A percentile compares a stretch with the other conserved stretches of the same genome.
Conservation (phyloP, 2,329 filamentous ascomycete species). For the Xenosphaeropsis pyriputrescens region DNA sequence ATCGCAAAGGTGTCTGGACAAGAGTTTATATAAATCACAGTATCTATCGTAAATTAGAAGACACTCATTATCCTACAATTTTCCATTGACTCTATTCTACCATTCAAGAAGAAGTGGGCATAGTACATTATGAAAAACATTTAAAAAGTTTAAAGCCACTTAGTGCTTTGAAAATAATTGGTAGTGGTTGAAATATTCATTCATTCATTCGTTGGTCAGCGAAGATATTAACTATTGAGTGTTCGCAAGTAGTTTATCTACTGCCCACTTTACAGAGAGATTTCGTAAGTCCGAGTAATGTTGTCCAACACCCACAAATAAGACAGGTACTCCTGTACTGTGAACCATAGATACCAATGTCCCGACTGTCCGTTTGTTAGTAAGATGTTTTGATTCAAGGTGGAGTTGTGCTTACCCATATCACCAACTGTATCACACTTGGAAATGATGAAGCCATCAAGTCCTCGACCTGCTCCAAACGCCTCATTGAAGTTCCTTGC, state of each 20-base stretch:
- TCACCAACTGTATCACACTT: conserved; percentile 99
- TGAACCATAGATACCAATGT: conserved; percentile 95
- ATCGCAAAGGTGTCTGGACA: no score
- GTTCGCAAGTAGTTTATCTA: conserved; percentile 41
- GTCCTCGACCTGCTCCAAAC: conserved; percentile 64
- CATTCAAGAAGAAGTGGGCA: no score
- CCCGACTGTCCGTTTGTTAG: conserved; percentile 19
- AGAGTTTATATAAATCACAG: no score
- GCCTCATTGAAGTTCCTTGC: conserved; percentile 91
- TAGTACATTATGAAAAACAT: no score
- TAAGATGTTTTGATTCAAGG: not conserved
- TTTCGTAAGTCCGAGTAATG: conserved; percentile 55
- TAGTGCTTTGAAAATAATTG: no score
- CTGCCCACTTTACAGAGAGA: conserved; percentile 56
- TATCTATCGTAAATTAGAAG: no score
- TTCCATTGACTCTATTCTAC: no score
- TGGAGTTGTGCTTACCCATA: conserved; percentile 53
- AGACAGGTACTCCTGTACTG: conserved; percentile 87
- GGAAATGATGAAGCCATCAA: conserved; percentile 96
- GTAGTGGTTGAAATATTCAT: no score
- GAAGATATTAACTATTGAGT: not conserved
- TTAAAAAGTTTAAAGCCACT: no score
- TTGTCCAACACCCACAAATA: conserved; percentile 65
- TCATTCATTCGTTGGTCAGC: no score
- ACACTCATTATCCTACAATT: no score